phyloP scores from a whole-genome alignment of 371 early-diverging fungal genomes.

The Polyrhizophydium stewartii region DNA sequence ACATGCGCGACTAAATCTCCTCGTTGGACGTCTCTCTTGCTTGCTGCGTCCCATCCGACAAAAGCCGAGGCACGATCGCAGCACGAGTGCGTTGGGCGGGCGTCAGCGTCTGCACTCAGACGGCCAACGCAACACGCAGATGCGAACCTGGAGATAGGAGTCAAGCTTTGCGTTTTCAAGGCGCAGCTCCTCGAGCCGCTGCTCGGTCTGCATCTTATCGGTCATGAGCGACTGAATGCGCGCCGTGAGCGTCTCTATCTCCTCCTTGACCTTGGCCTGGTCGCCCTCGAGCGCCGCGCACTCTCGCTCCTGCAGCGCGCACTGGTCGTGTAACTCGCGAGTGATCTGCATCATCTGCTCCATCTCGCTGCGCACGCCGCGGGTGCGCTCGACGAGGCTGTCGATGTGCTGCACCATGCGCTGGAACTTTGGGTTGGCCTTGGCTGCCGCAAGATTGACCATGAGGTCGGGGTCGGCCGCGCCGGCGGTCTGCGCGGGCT shows the following conservation, averaged over 20 bases:
- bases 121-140: too few species aligned
- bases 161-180: conserved; percentile 31
- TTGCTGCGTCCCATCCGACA: too few species aligned
- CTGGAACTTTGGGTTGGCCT: not conserved
- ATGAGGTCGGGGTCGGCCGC: not conserved
- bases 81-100: too few species aligned
- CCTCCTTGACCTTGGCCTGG: conserved; percentile 20
- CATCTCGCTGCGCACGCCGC: conserved; percentile 22
- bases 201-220: conserved; percentile 25
- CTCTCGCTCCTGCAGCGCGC: conserved; percentile 26
- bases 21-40: not conserved
- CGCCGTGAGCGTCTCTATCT: conserved; percentile 20
- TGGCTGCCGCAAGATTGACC: not conserved
- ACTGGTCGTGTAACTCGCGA: conserved; percentile 23
- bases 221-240: conserved; percentile 21
- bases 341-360: conserved; percentile 26
- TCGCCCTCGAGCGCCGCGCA: conserved; percentile 21
- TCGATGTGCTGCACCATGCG: conserved; percentile 20
- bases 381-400: conserved; percentile 26
- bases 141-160: not conserved
- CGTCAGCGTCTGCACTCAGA: too few species aligned
- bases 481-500: too few species aligned
- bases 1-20: not conserved
- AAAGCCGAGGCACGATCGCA: too few species aligned
- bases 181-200: conserved; percentile 26